phyloP scores from a whole-genome alignment of 129 eudicot species.

The Scalesia atractyloides region DNA sequence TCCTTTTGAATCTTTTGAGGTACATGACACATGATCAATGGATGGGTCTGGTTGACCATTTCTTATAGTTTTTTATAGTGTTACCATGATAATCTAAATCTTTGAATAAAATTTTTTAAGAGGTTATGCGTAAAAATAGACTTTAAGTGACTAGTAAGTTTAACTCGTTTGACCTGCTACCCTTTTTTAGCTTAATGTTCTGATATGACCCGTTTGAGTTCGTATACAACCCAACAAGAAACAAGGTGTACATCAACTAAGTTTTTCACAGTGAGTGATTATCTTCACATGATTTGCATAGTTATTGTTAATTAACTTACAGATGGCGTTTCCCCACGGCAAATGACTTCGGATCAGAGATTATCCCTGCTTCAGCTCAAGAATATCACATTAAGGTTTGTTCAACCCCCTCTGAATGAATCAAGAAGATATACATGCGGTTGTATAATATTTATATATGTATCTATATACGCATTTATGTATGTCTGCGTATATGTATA shows the following conservation, averaged over 20 bases:
- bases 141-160: neutral
- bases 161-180: neutral
- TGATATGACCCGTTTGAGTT: neutral
- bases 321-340: slow-evolving; percentile 99
- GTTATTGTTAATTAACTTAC: slow-evolving; percentile 1
- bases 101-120: neutral
- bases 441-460: neutral
- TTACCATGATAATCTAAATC: neutral
- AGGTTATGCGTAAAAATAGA: neutral
- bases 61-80: neutral
- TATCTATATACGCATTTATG: neutral
- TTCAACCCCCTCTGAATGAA: slow-evolving; percentile 6
- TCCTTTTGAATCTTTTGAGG: slow-evolving; percentile 84
- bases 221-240: neutral
- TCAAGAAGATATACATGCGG: neutral
- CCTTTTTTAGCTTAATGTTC: neutral
- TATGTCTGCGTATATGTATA: no score
- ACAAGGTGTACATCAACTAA: slow-evolving; percentile 20
- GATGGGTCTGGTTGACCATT: neutral
- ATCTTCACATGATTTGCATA: neutral
- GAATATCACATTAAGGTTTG: slow-evolving; percentile 72
- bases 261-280: slow-evolving; percentile 3
- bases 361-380: slow-evolving; percentile 89
- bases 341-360: slow-evolving; percentile 97
- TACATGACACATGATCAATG: slow-evolving; percentile 20